Evolutionary conservation across 169 alveolate species (phyloP), one percentile per base, ranked within the genome.

Genomic region (Plasmodium berghei): DNA sequence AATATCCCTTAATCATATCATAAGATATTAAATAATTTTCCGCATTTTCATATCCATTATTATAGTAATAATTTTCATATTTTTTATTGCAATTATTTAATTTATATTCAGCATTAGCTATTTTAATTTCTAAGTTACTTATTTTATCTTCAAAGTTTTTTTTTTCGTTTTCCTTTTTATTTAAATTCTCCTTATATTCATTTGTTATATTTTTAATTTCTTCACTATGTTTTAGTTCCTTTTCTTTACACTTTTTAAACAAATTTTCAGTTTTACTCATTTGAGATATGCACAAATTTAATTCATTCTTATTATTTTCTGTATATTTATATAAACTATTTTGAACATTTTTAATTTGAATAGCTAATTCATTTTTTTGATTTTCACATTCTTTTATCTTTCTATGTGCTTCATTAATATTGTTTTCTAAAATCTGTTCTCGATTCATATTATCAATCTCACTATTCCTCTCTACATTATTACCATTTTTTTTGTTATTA

Each of bases 21-120:
- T 62, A 74, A 5, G 88, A 74, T 6, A 74, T 74, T 74, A 74
- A 28, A 52, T 74, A 74, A 61, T 74, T 67, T 10, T 54, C 61
- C 12, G 24, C 56, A 24, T 49, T 52, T 24, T 49, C 18, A 71
- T 62, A 45, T 34, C 48, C 5, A 34, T 45, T 67, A 16, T 62
- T 54, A 6, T n/a, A 22, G 49, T n/a, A 52, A 52, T 16, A 5
- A 20, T 64, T 24, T 5, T 67, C 24, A 20, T 20, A 10, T 61
- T 14, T 64, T 16, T 64, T 52, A 20, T 16, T 58, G 10, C 42
- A 70, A 34, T 16, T 24, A 26, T 62, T 62, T 28, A 74, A 28
- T 46, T 59, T 63, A 16, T 22, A 34, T 28, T 74, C 66, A 26
- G 40, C 56, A 49, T 46, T 40, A 10, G 14, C 74, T 5, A 74